Evolutionary conservation across 805 yeast species (phyloP), one percentile per base, ranked within the genome.

Genomic region (Kluyveromyces aestuarii): DNA sequence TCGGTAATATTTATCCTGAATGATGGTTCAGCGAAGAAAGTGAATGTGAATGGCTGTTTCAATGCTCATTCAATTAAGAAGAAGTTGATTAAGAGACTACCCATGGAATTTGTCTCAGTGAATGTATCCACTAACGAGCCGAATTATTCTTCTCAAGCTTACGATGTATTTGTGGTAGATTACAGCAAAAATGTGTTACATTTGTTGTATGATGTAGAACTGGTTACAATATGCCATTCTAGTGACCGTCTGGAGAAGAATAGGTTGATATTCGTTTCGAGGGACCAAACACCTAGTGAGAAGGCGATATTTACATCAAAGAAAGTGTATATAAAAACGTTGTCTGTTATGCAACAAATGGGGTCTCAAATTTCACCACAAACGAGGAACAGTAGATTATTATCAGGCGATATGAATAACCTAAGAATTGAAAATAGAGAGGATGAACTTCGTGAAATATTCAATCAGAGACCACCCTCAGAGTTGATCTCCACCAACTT

Each of bases 391-490:
- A 38, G 39, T n/a, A 43, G 39, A 33, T 38, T 43, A 14, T 42
- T 46, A 17, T 39, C 56, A 3, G 42, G 27, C 13, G 44, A 14
- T 11, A 27, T 45, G 6, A 38, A 45, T 16, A 38, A 41, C 11
- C 39, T 49, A 25, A 36, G 52, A 25, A 54, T 59, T 27, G 66
- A 61, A 42, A 55, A 58, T 47, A 56, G 57, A 36, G 66, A 60
- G 45, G 64, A 54, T 45, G 53, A 53, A 39, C 58, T 67, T 1
- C 64, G 74, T 48, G 63, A 68, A 43, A 62, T 86, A 50, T 82
- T 83, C 64, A 95, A 95, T 21, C 96, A 87, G 64, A 74, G 99
- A 59, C 99, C 99, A 7, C 90, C 98, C 1, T 82, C 93, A 51
- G 95, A 88, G 61, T 76, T 90, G 56, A 93, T 91, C 52, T 87